These are phyloP conservation scores for Trichoderma gamsii DNA, from an alignment of 495 filamentous ascomycete species.

Conservation along the genomic window DNA sequence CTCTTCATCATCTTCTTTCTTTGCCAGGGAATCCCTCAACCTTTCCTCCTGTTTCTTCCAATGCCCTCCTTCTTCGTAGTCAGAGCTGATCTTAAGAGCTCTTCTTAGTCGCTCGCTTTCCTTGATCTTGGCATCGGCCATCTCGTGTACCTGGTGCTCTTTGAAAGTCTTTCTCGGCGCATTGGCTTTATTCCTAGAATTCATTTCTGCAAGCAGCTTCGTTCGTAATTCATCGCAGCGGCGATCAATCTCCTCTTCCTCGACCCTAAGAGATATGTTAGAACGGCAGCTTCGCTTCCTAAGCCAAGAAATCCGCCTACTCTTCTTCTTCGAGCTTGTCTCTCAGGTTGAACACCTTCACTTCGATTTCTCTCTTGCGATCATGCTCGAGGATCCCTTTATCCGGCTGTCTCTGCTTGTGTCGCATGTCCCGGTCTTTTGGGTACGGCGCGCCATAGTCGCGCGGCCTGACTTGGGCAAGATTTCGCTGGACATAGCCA, in stretches of 20 bases:
- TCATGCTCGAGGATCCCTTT: conserved; percentile 91
- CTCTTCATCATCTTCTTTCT: conserved; percentile 33
- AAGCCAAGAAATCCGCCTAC: conserved; percentile 33
- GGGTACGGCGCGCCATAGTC: conserved; percentile 56
- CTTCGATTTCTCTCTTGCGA: conserved; percentile 77
- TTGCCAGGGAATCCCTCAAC: conserved; percentile 50
- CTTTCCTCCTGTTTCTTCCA: conserved; percentile 40
- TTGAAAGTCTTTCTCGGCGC: conserved; percentile 58
- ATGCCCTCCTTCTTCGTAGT: conserved; percentile 30
- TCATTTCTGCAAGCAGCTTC: conserved; percentile 54
- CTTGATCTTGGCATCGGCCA: conserved; percentile 91
- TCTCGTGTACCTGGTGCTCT: conserved; percentile 89
- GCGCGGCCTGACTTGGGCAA: conserved; percentile 78
- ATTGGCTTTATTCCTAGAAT: conserved; percentile 26
- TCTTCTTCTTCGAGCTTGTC: conserved; percentile 88
- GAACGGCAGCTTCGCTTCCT: neutral
- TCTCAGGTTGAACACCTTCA: conserved; percentile 83
- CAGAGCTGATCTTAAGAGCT: conserved; percentile 69
- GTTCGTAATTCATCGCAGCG: conserved; percentile 58
- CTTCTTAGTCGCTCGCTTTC: conserved; percentile 86
- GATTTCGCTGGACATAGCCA: conserved; percentile 94
- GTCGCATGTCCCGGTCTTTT: conserved; percentile 58
- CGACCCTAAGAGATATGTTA: conserved; percentile 41
- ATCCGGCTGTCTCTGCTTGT: conserved; percentile 79
- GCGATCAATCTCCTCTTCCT: conserved; percentile 73